Base-by-base conservation (phyloP, 2,329 filamentous ascomycete species). In the Xylariaceae sp. region DNA sequence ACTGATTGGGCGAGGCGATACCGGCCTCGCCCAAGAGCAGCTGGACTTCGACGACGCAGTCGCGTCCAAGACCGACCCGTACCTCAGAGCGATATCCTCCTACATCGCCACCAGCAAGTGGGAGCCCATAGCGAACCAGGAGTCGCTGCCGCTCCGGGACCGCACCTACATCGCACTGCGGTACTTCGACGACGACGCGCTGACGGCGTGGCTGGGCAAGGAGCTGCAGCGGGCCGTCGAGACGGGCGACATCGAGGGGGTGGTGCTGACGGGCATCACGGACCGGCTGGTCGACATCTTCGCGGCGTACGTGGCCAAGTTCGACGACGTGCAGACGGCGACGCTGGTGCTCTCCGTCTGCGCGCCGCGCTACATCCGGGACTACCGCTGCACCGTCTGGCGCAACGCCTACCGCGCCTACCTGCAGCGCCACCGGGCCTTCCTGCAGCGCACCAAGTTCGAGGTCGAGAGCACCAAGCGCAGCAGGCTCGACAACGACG, bases 61-160 rank as follows among this genome's bases (percentile, higher is more conserved):
- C 11, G 72, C 77, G 17, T 75, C 72, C 38, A 74, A 81, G 40
- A 77, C 80, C 0, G 83, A 92, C 47, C 80, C 84, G 0, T 90
- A 89, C 51, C 70, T 92, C 16, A 80, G 84, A 35, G 84, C 83
- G 5, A 81, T 92, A 30, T 84, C 86, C 16, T 78, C 80, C 3
- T 78, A 85, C 44, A 83, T 92, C 40, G 78, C 80, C 8, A 85
- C 79, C 0, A 80, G 81, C 4, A 74, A 87, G 53, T 92, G 86
- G 86, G 65, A 72, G 13, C 71, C 73, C 25, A 82, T 92, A 25
- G 79, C 83, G 24, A 74, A 80, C 43, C 83, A 88, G 52, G 66
- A 71, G 14, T 82, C 83, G 18, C 68, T 93, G 2, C 80, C 84
- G 1, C 70, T 92, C 2, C 71, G 77, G 10, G 84, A 90, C 52